Evolutionary conservation across 306 rosid genomes (phyloP).

Genomic region (Glycine latifolia): DNA sequence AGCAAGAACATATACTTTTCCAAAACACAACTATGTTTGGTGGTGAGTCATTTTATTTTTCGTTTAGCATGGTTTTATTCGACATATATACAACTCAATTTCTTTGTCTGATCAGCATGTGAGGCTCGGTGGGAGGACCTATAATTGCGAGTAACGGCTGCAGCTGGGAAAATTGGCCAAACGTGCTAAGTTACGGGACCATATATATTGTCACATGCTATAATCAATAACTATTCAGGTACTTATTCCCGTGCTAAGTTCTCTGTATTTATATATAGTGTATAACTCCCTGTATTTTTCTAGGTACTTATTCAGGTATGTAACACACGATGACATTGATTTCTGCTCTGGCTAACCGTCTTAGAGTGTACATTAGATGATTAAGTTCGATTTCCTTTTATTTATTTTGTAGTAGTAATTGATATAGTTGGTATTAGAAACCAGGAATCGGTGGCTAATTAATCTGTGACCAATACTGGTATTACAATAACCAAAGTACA

Average conservation of each 20-base stretch:
- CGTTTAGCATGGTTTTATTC: neutral
- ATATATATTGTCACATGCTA: neutral
- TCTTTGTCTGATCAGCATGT: neutral
- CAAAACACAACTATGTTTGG: neutral
- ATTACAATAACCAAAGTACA: too few species aligned
- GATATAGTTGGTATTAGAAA: too few species aligned
- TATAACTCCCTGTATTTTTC: neutral
- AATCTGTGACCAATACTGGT: too few species aligned
- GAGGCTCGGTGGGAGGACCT: slow-evolving; percentile 5
- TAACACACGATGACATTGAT: neutral
- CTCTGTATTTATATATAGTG: neutral
- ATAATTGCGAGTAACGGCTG: slow-evolving; percentile 8
- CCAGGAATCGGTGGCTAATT: too few species aligned
- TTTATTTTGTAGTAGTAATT: too few species aligned
- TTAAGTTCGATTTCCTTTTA: too few species aligned
- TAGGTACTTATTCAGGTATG: neutral
- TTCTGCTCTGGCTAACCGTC: neutral
- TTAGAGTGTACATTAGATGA: neutral
- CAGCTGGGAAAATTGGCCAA: neutral
- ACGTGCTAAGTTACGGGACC: too few species aligned
- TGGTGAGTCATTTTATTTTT: too few species aligned
- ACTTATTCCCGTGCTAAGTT: too few species aligned
- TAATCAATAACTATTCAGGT: too few species aligned
- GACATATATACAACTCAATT: neutral
- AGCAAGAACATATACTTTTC: neutral